Base-by-base conservation (phyloP, 148 eudicot genomes). In the Rheum nobile region DNA sequence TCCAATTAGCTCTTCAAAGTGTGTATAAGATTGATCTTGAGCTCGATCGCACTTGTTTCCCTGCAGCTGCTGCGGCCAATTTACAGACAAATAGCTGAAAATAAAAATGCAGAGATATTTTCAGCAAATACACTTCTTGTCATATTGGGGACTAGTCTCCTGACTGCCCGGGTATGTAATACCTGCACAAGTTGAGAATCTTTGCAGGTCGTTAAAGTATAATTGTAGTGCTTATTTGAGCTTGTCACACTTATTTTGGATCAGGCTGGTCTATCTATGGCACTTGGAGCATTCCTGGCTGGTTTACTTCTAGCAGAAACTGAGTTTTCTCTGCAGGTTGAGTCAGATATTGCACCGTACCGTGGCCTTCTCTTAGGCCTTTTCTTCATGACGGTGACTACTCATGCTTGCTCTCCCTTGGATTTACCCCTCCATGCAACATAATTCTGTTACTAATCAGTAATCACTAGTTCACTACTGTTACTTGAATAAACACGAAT, bases 261-360 rank as follows among this genome's bases (percentile, higher is more conserved):
- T 79, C 88, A 95, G 99, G 99, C 99, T 92, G 99, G 99, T 73
- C 90, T 95, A 76, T 95, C 99, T 74, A 95, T 95, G 99, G 97
- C 99, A 71, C 70, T 95, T 67, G 99, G 99, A 71, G 99, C 99
- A 68, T 95, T 95, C 85, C 83, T 95, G 83, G 99, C 99, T 79
- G 99, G 99, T 85, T 83, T 92, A 85, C 97, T 95, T 77, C 92
- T 95, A 74, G 99, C 99, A 50, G 97, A 95, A 86, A 95, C 94
- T 26, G 97, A 95, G 79, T 95, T 91, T 79, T 91, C 98, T 38
- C 82, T 95, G 81, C 98, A 95, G 80, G 97, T 95, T 72, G 98
- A 95, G 75, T 95, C 98, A 80, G 98, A 95, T 87, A 95, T 95
- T 79, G 98, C 98, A 87, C 98, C 98, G 77, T 91, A 95, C 74